Percentiles rank a stretch among this genome's conserved stretches.
Conservation (phyloP, 306 rosid species). For the Styphnolobium japonicum region DNA sequence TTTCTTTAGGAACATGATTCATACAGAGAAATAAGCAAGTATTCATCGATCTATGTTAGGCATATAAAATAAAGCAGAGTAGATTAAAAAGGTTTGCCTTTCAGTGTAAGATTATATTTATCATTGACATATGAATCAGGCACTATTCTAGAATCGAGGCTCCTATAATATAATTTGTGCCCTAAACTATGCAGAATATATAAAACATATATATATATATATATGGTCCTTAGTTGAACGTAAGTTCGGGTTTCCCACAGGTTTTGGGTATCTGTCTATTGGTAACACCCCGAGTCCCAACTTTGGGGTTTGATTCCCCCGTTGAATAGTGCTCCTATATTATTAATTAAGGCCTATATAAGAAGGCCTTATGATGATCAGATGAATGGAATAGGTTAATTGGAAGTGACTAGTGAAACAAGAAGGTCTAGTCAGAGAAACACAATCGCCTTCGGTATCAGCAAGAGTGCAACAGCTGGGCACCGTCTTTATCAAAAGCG, state of each 20-base stretch:
- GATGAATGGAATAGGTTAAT: background rate
- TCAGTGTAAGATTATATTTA: background rate
- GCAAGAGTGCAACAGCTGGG: slow-evolving; percentile 27
- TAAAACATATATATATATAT: too few relatives aligned
- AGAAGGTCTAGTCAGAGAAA: slow-evolving; percentile 39
- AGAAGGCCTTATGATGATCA: background rate
- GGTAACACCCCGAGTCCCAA: too few relatives aligned
- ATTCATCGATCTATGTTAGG: background rate
- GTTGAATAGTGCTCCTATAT: background rate
- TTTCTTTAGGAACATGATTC: slow-evolving; percentile 1
- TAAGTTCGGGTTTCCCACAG: too few relatives aligned
- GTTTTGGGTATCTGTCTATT: too few relatives aligned
- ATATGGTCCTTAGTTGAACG: too few relatives aligned
- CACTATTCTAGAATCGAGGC: background rate
- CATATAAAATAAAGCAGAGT: background rate
- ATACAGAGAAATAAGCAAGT: background rate
- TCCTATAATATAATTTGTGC: background rate
- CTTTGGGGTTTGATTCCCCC: too few relatives aligned
- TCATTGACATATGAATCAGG: background rate
- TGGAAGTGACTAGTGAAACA: slow-evolving; percentile 41
- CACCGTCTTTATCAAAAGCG: slow-evolving; percentile 36
- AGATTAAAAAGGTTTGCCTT: background rate
- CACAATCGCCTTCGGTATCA: slow-evolving; percentile 29
- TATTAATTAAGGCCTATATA: background rate
- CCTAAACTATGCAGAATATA: background rate